phyloP scores from a whole-genome alignment of 441 rosid genomes.

The Corymbia citriodora region DNA sequence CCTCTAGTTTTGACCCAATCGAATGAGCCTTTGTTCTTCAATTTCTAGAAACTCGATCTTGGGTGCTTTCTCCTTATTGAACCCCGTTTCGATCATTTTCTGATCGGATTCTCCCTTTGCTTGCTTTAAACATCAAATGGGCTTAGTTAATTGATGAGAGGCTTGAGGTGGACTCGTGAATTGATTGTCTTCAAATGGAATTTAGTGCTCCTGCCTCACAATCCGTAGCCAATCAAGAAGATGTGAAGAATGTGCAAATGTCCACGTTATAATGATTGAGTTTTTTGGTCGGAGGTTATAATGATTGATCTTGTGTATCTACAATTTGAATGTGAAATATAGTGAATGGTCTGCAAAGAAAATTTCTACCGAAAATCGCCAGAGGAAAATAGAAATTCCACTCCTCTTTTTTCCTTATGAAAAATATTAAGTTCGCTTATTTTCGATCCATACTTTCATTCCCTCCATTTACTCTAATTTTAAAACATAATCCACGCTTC shows the following conservation, averaged over 20 bases:
- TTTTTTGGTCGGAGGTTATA: neutral
- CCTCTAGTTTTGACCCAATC: too few relatives aligned
- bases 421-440: neutral
- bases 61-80: too few relatives aligned
- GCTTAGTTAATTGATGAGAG: neutral
- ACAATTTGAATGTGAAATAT: neutral
- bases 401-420: neutral
- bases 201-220: neutral
- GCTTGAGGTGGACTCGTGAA: neutral
- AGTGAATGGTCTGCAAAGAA: neutral
- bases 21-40: too few relatives aligned
- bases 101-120: too few relatives aligned
- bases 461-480: neutral
- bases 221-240: neutral
- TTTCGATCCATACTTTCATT: neutral
- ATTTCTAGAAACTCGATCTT: too few relatives aligned
- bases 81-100: too few relatives aligned
- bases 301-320: neutral
- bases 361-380: too few relatives aligned
- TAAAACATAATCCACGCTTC: neutral
- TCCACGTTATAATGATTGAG: too few relatives aligned
- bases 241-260: neutral
- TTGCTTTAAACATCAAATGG: too few relatives aligned
- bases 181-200: neutral
- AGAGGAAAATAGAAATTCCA: neutral